These are phyloP conservation scores for Xylaria longipes DNA, from an alignment of 495 filamentous ascomycete species.

Conservation along the genomic window DNA sequence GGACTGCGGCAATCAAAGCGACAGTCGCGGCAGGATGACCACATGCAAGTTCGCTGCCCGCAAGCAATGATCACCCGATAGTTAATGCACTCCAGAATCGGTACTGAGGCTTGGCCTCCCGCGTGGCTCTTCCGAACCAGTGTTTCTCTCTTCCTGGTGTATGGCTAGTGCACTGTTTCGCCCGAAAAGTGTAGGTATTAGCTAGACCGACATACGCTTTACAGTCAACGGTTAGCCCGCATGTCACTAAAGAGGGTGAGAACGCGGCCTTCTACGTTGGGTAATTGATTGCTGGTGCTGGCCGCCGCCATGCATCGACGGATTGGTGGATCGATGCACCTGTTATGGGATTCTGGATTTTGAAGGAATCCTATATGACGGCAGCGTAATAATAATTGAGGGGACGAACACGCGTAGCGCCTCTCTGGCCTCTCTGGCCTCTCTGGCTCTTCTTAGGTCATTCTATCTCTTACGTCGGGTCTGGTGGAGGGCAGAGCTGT, in stretches of 20 bases:
- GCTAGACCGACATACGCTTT: neutral
- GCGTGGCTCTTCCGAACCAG: constrained; percentile 23
- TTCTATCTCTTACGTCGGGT: constrained; percentile 5
- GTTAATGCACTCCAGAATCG: constrained; percentile 26
- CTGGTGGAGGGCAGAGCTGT: neutral
- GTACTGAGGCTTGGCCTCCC: constrained; percentile 19
- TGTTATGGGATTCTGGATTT: constrained; percentile 11
- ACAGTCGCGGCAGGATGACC: constrained; percentile 17
- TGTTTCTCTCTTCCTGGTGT: neutral
- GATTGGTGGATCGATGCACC: constrained; percentile 10
- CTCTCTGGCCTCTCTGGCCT: neutral
- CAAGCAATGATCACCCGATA: constrained; percentile 18
- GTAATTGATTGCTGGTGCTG: neutral
- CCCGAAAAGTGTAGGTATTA: neutral
- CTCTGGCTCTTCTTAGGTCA: neutral
- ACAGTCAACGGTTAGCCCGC: neutral
- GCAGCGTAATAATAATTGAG: neutral
- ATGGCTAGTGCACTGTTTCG: neutral
- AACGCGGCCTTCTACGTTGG: constrained; percentile 10
- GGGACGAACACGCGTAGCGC: neutral
- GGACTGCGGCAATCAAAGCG: constrained; percentile 2
- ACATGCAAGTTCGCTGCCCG: constrained; percentile 26
- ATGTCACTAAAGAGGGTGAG: neutral
- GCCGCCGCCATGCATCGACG: neutral
- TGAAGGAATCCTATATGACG: constrained; percentile 17